Percentiles rank a stretch among this genome's conserved stretches.
Evolutionary conservation across 176 grass and related monocot genomes (phyloP).

Genomic region (sorghum (Sorghum bicolor)): Sorghum_bicolor_NCBIv3 NC_012879.2:52010501-52011000

Average conservation of each 20-base stretch:
- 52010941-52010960: background rate
- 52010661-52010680: constrained; percentile 68
- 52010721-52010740: background rate
- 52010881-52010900: background rate
- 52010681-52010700: constrained; percentile 58
- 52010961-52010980: background rate
- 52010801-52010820: background rate
- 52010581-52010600: constrained; percentile 86
- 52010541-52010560: constrained; percentile 73
- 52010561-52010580: constrained; percentile 74
- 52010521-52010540: constrained; percentile 77
- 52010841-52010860: background rate
- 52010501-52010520: constrained; percentile 89
- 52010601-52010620: constrained; percentile 81
- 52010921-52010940: background rate
- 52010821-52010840: background rate
- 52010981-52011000: background rate
- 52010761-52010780: background rate
- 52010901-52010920: background rate
- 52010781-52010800: background rate
- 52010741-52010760: background rate
- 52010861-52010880: background rate
- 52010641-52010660: constrained; percentile 91
- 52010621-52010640: constrained; percentile 71
- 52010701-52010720: background rate